Percentiles rank a stretch among this genome's conserved stretches.
These are phyloP conservation scores for Globisporangium yorkense DNA, from an alignment of 352 stramenopile species.

Conservation along the genomic window DNA sequence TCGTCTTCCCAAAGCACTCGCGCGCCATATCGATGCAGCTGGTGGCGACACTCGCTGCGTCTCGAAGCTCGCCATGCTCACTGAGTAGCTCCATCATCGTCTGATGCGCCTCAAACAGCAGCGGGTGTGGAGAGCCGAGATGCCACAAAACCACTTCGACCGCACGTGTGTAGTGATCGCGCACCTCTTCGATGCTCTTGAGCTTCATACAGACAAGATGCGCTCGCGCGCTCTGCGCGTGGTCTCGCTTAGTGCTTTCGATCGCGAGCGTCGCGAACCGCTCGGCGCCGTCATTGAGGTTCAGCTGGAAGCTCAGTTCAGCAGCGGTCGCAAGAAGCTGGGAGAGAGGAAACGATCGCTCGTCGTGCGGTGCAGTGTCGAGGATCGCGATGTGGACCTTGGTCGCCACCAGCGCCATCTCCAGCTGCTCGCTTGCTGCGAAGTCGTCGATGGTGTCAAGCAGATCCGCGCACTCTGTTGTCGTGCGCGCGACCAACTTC, in stretches of 20 bases:
- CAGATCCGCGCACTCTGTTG: slow-evolving; percentile 17
- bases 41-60: slow-evolving; percentile 20
- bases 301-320: slow-evolving; percentile 23
- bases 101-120: slow-evolving; percentile 38
- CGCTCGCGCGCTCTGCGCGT: slow-evolving; percentile 19
- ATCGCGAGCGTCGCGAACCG: slow-evolving; percentile 26
- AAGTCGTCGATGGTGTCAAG: slow-evolving; percentile 19
- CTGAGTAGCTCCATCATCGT: slow-evolving; percentile 39
- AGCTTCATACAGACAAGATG: slow-evolving; percentile 33
- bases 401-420: slow-evolving; percentile 22
- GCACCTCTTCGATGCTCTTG: slow-evolving; percentile 16
- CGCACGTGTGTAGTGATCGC: slow-evolving; percentile 22
- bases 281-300: slow-evolving; percentile 17
- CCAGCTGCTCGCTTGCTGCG: slow-evolving; percentile 16
- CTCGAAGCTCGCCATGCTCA: slow-evolving; percentile 15
- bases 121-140: slow-evolving; percentile 28
- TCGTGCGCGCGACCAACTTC: slow-evolving; percentile 21
- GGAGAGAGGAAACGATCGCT: slow-evolving; percentile 23
- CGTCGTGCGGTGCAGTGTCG: slow-evolving; percentile 21
- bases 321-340: slow-evolving; percentile 34
- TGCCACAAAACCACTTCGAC: slow-evolving; percentile 33
- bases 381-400: slow-evolving; percentile 41
- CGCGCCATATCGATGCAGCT: slow-evolving; percentile 25
- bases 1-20: slow-evolving; percentile 38
- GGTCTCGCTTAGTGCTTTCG: slow-evolving; percentile 24